Evolutionary conservation across 2,329 filamentous ascomycete genomes (phyloP), one percentile per base, ranked within the genome.

Genomic region (Tolypocladium ophioglossoides): DNA sequence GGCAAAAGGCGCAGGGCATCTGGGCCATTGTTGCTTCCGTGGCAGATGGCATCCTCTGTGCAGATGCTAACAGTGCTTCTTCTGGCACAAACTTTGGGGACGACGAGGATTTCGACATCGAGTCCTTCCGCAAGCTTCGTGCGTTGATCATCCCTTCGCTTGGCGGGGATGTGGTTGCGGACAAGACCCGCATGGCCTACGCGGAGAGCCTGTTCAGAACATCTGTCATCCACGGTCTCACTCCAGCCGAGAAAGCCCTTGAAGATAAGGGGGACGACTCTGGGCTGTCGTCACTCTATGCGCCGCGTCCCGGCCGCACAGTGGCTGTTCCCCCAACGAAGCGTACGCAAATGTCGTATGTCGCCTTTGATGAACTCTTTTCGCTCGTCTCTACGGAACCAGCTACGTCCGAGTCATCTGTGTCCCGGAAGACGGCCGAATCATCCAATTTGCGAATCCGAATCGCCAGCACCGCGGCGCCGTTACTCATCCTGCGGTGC

Each of bases 61-160:
- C 87, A 3, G 79, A 85, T 51, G 82, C 80, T 52, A 70, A 73
- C 53, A 67, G 68, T 52, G 75, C 77, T 37, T 64, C 74, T 16
- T 66, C 73, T 9, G 69, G 67, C 2, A 66, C 77, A 1, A 69
- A 77, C 56, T 76, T 91, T 38, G 68, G 73, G 3, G 74, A 76
- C 10, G 92, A 99, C 63, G 85, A 97, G 69, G 69, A 75, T 1
- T 95, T 95, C 63, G 94, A 99, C 66, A 87, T 95, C 20, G 64
- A 73, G 1, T 85, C 87, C 0, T 95, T 96, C 66, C 72, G 72
- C 34, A 77, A 78, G 50, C 74, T 97, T 1, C 80, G 84, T 40
- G 75, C 80, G 11, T 76, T 96, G 37, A 84, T 95, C 41, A 86
- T 90, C 5, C 86, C 89, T 0, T 73, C 80, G 2, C 78, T 97